Evolutionary conservation across 345 rosid species (phyloP), one percentile per base, ranked within the genome.

Genomic region (Tarenaya hassleriana): DNA sequence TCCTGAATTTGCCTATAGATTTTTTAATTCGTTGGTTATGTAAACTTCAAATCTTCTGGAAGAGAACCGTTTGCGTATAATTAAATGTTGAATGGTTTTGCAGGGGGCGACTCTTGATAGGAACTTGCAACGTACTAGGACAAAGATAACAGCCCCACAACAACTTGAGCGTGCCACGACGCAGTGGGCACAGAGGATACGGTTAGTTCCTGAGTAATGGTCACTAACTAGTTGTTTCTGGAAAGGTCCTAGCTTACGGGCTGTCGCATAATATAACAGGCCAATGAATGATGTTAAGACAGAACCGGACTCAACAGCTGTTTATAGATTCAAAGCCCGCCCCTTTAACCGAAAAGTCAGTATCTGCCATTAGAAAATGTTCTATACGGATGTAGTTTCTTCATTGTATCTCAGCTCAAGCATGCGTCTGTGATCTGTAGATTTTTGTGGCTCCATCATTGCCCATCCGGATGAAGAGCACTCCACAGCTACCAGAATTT

Each of bases 311-410:
- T 37, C 71, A 16, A 58, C 68, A 29, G 27, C 63, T 31, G 78
- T 67, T 17, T 79, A 63, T 51, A 85, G 78, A 77, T 92, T 92
- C 67, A 92, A 76, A 88, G 97, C 98, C 34, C 81, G 95, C n/a
- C 97, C 97, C 29, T 71, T 92, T 56, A 92, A 92, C 74, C 74
- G 95, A 73, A 92, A 92, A 77, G 98, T 92, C 58, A 41, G 92
- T 60, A 45, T 34, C 50, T 63, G 35, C 50, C 43, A 39, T 58
- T 29, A 16, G 24, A 20, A 41, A 17, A 39, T 31, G 41, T 39
- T 53, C 24, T 45, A 51, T 31, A 16, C 24, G 3, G 20, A 20
- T n/a, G 46, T 48, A 41, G 24, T 20, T 46, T 67, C 44, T 0
- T 52, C 49, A 21, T 44, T 31, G 43, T 41, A 12, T 14, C 35